These are phyloP conservation scores for Coemansia furcata DNA, from an alignment of 192 early-diverging fungal species.

Conservation along the genomic window DNA sequence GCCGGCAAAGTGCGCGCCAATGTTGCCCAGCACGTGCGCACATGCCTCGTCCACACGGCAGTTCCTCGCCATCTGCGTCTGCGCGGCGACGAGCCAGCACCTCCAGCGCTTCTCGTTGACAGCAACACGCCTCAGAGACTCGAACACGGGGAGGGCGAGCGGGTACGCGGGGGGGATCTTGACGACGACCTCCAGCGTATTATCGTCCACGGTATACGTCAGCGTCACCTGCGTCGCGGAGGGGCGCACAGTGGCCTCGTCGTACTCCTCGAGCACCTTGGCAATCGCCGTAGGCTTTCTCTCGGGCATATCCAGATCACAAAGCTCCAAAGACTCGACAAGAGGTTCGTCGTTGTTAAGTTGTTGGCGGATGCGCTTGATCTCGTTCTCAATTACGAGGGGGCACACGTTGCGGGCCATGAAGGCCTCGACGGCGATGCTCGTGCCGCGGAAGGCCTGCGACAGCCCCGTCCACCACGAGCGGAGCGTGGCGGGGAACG, in stretches of 20 bases:
- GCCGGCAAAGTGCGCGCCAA: conserved; percentile 91
- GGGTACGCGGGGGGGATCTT: conserved; percentile 51
- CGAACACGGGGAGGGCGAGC: conserved; percentile 33
- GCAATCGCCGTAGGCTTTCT: conserved; percentile 14
- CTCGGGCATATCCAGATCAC: not conserved
- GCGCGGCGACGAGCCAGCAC: conserved; percentile 50
- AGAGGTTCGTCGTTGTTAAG: not conserved
- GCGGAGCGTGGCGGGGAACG: conserved; percentile 34
- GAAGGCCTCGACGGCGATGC: conserved; percentile 32
- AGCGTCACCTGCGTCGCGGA: conserved; percentile 22
- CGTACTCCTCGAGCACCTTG: conserved; percentile 37
- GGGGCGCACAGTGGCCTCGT: conserved; percentile 27
- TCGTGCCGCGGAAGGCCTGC: conserved; percentile 22
- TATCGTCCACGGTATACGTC: conserved; percentile 45
- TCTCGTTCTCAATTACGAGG: conserved; percentile 10
- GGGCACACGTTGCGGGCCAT: conserved; percentile 19
- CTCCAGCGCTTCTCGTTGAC: conserved; percentile 57
- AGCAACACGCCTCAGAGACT: conserved; percentile 38
- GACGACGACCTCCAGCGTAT: conserved; percentile 51
- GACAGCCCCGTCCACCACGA: conserved; percentile 46
- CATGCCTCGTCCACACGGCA: conserved; percentile 78
- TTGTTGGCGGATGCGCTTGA: conserved; percentile 23
- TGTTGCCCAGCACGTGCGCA: conserved; percentile 77
- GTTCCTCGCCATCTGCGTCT: conserved; percentile 68
- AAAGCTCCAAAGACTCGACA: not conserved